phyloP scores from a whole-genome alignment of 441 rosid species.

The Euphorbia corollata region DNA sequence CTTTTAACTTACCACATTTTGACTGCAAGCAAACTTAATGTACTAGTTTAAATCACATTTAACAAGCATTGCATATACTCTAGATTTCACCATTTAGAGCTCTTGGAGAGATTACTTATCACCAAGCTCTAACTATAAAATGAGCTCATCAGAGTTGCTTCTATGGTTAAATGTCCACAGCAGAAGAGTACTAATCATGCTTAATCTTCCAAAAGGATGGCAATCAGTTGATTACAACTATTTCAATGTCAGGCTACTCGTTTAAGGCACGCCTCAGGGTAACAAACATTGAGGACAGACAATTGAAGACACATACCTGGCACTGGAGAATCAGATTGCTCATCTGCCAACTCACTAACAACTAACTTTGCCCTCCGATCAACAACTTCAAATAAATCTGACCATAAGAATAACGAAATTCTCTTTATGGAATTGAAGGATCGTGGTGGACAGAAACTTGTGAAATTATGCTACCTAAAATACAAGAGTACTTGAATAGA shows the following conservation, averaged over 20 bases:
- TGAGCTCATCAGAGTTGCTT: neutral
- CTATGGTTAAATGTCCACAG: neutral
- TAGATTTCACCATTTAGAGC: slow-evolving; percentile 5
- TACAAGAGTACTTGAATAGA: too few species aligned
- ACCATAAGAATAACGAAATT: slow-evolving; percentile 2
- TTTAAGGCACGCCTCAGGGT: too few species aligned
- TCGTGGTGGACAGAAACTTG: too few species aligned
- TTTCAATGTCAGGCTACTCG: neutral
- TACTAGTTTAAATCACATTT: neutral
- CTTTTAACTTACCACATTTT: neutral
- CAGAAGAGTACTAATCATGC: neutral
- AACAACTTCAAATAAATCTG: slow-evolving; percentile 93
- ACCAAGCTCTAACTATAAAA: neutral
- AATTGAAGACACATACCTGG: slow-evolving; percentile 43
- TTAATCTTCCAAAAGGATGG: slow-evolving; percentile 5
- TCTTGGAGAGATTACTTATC: neutral
- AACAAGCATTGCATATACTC: neutral
- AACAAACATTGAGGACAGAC: slow-evolving; percentile 4
- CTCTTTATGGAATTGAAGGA: neutral
- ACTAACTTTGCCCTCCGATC: slow-evolving; percentile 97
- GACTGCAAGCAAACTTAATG: slow-evolving; percentile 2
- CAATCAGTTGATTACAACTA: slow-evolving; percentile 13
- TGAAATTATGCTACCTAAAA: too few species aligned
- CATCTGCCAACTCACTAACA: slow-evolving; percentile 78
- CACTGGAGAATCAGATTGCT: slow-evolving; percentile 49